Evolutionary conservation across 257 asterid genomes (phyloP).

Genomic region (Nicotiana attenuata): DNA sequence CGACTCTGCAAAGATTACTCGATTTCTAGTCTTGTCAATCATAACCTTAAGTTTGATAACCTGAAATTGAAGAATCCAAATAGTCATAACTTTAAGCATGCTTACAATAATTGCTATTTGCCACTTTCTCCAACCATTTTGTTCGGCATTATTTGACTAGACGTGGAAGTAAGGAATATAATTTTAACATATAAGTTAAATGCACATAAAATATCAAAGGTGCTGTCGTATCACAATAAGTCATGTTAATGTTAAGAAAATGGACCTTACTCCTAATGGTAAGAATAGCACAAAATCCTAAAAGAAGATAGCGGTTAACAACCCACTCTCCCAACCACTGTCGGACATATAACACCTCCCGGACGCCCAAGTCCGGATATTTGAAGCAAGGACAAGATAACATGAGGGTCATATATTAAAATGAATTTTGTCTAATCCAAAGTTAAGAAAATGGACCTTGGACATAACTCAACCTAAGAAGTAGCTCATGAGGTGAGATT

Average conservation of each 20-base stretch:
- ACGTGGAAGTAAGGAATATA: not conserved
- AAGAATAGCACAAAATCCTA: not conserved
- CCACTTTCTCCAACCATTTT: not conserved
- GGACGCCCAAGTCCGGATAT: not conserved
- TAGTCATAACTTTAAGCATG: not conserved
- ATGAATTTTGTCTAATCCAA: not conserved
- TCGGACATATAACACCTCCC: not conserved
- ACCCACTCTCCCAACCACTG: not conserved
- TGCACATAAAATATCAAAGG: not conserved
- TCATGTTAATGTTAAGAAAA: not conserved
- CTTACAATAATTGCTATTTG: not conserved
- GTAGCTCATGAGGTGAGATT: not conserved
- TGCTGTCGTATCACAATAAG: not conserved
- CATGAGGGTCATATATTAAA: not conserved
- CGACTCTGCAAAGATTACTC: constrained; percentile 10
- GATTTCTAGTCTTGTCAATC: not conserved
- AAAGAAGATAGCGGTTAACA: not conserved
- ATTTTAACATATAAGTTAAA: not conserved
- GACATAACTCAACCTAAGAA: not conserved
- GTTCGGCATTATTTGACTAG: not conserved
- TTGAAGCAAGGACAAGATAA: not conserved
- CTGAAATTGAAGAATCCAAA: constrained; percentile 1
- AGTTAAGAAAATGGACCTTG: not conserved
- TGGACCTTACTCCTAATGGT: not conserved
- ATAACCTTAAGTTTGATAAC: constrained; percentile 6